A percentile compares a stretch with the other conserved stretches of the same genome.
Conservation (phyloP, 352 stramenopile species). For the Globisporangium takayamanum region DNA sequence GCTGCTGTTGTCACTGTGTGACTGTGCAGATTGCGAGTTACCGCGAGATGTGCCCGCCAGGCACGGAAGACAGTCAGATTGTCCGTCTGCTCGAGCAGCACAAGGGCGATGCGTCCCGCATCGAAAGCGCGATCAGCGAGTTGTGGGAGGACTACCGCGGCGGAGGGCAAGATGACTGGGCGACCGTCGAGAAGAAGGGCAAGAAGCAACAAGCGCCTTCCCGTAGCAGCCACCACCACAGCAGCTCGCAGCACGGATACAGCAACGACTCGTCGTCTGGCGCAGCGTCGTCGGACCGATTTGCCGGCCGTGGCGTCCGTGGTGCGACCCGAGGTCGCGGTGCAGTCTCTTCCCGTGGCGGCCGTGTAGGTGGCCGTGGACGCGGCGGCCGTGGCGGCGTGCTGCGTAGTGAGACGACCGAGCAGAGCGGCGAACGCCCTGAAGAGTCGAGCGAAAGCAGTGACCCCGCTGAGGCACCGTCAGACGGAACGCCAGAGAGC, state of each 20-base stretch:
- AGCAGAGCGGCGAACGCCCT: conserved; percentile 27
- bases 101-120: conserved; percentile 66
- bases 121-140: conserved; percentile 73
- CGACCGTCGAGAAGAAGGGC: conserved; percentile 70
- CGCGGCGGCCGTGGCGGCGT: conserved; percentile 31
- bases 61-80: conserved; percentile 72
- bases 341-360: conserved; percentile 32
- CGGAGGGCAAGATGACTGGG: conserved; percentile 60
- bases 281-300: conserved; percentile 18
- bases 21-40: conserved; percentile 57
- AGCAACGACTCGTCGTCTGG: conserved; percentile 14
- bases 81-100: conserved; percentile 57
- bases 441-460: conserved; percentile 43
- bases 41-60: conserved; percentile 74
- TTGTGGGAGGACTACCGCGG: conserved; percentile 79
- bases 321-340: conserved; percentile 47
- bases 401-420: conserved; percentile 19
- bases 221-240: conserved; percentile 28
- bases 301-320: conserved; percentile 26
- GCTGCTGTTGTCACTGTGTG: background rate
- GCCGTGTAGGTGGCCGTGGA: conserved; percentile 37
- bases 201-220: conserved; percentile 39
- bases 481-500: conserved; percentile 3
- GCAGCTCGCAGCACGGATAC: conserved; percentile 11
- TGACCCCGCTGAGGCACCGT: conserved; percentile 10